Evolutionary conservation across 495 filamentous ascomycete species (phyloP), one percentile per base, ranked within the genome.

Genomic region (Ramalina intermedia): DNA sequence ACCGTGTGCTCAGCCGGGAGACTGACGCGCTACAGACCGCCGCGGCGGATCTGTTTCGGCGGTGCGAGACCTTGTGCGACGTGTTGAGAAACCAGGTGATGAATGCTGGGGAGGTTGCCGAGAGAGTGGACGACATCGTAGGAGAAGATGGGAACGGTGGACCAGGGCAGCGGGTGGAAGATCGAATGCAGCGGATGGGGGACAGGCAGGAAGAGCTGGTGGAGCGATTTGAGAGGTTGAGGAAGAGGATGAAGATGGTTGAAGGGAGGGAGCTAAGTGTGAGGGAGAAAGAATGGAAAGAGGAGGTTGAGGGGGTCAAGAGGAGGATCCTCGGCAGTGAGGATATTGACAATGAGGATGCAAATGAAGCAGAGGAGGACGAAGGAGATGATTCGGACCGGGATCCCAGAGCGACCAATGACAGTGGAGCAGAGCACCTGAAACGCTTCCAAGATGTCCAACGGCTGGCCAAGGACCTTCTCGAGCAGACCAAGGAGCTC

Each of bases 11-110:
- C 18, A 80, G 79, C 45, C 66, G 71, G 17, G 84, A 94, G 63
- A 91, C 87, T 0, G 70, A 81, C 53, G 66, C 69, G 6, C 70
- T 94, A 23, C 81, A 83, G 36, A 59, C 72, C 44, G 86, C 84
- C 11, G 87, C 85, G 2, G 77, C 87, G 1, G 85, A 93, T 56
- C 68, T 95, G 8, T 94, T 94, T 68, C 72, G 80, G 14, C 74
- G 82, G 20, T 89, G 84, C 55, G 76, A 87, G 56, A 68, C 80
- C 13, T 64, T 94, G 37, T 79, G 78, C 56, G 67, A 69, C 2
- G 86, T 94, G 61, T 70, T 94, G 45, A 64, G 66, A 24, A 76
- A 80, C 33, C 87, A 94, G 60, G 70, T 94, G 40, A 69, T 61
- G 51, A 78, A 80, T 53, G 73, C 79, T 4, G 74, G 75, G n/a